Base-by-base conservation (phyloP, 352 stramenopile species). In the Globisporangium uncinulatum region DNA sequence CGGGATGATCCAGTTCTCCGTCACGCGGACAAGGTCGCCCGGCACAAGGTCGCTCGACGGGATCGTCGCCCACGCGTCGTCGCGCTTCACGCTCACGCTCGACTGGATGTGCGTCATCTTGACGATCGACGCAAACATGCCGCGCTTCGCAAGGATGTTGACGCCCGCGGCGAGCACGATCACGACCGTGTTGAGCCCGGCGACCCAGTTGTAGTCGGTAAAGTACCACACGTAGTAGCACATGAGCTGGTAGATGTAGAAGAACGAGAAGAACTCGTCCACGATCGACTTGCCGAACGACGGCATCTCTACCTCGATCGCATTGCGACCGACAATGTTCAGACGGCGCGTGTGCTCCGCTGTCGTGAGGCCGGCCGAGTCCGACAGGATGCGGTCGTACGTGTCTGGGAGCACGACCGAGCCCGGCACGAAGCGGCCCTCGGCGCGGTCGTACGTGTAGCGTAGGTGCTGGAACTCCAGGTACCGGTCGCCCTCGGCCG, bases 191-290 rank as follows among this genome's bases (percentile, higher is more conserved):
- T 82, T 89, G 19, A 90, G 59, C 29, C 74, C 58, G 6, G 65
- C 81, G 17, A 90, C 69, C 64, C 66, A 80, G 11, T 67, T 76
- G 66, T 88, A 88, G 63, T 78, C 66, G 1, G 74, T 85, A 61
- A 84, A 90, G 62, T 81, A 89, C 77, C 77, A 90, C 8, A 86
- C 76, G 75, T 79, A 73, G 84, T 97, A 73, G 71, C 89, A 71
- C 83, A 95, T 78, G 80, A 96, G 63, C 87, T 90, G 76, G 60
- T 90, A 90, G 53, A 90, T 75, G 66, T 90, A 88, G 59, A 88
- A 88, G 50, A 90, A 72, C 1, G 71, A 64, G 51, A 88, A 87
- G 52, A 88, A 74, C 57, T 90, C 80, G 56, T 88, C 61, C 5
- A 83, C 70, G 41, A 88, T 36, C 37, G 74, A 86, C 39, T 70